phyloP scores from a whole-genome alignment of 768 basidiomycete species.

The Neoboletus brunneissimus region DNA sequence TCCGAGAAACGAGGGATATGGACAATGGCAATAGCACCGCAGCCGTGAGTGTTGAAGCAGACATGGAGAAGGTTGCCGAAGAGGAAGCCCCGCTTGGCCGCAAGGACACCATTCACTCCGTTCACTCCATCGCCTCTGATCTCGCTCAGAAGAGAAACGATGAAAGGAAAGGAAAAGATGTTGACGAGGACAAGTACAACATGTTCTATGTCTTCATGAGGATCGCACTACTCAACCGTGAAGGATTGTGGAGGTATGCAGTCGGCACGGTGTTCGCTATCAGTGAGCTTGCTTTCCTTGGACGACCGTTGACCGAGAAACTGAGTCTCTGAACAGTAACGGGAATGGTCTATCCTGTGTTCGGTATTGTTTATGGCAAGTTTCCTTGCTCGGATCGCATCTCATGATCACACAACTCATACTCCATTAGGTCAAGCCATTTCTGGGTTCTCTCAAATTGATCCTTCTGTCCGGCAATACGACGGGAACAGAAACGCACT shows the following conservation, averaged over 20 bases:
- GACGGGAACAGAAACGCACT: slow-evolving; percentile 71
- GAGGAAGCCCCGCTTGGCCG: slow-evolving; percentile 63
- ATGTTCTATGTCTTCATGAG: slow-evolving; percentile 66
- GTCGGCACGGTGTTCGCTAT: slow-evolving; percentile 56
- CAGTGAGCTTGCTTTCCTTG: slow-evolving; percentile 21
- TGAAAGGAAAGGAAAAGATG: slow-evolving; percentile 30
- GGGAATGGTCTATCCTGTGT: slow-evolving; percentile 71
- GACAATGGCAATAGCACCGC: slow-evolving; percentile 26
- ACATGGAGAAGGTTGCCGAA: slow-evolving; percentile 54
- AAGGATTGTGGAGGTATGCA: slow-evolving; percentile 56
- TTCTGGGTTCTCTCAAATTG: slow-evolving; percentile 47
- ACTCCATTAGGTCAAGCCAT: slow-evolving; percentile 49
- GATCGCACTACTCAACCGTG: slow-evolving; percentile 62
- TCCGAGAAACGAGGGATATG: slow-evolving; percentile 53
- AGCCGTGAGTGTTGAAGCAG: slow-evolving; percentile 32
- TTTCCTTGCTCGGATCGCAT: background rate
- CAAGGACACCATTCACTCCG: slow-evolving; percentile 33
- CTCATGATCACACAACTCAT: background rate
- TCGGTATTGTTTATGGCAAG: slow-evolving; percentile 62
- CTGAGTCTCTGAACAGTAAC: slow-evolving; percentile 26
- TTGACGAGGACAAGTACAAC: slow-evolving; percentile 38
- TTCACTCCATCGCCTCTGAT: slow-evolving; percentile 69
- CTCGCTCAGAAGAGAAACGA: slow-evolving; percentile 52
- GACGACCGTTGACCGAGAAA: background rate
- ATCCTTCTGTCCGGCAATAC: slow-evolving; percentile 41